Conservation (phyloP, 768 basidiomycete genomes). For the Lyophyllum atratum region DNA sequence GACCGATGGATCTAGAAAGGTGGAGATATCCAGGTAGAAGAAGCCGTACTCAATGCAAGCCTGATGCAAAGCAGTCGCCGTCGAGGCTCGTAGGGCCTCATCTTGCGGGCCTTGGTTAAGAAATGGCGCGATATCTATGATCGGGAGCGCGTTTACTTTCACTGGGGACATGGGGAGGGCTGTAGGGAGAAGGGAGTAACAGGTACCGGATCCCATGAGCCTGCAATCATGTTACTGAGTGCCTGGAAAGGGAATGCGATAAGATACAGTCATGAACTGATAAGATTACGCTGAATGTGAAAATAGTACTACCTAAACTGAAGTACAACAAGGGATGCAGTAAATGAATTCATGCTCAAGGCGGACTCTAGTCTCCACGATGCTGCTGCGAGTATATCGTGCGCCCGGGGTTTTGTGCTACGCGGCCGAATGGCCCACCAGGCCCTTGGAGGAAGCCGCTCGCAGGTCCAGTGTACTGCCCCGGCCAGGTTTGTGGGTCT, state of each 20-base stretch:
- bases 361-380: constrained; percentile 15
- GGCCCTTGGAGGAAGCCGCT: constrained; percentile 52
- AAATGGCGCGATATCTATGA: constrained; percentile 75
- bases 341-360: neutral
- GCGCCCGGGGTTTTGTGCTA: constrained; percentile 53
- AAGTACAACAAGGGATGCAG: neutral
- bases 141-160: constrained; percentile 47
- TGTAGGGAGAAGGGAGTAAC: neutral
- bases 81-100: constrained; percentile 41
- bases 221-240: neutral
- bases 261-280: constrained; percentile 18
- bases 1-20: constrained; percentile 56
- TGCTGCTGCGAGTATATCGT: constrained; percentile 60
- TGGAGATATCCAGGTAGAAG: constrained; percentile 81
- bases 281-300: constrained; percentile 19
- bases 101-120: constrained; percentile 37
- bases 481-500: constrained; percentile 28
- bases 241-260: constrained; percentile 1
- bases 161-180: constrained; percentile 10
- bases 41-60: constrained; percentile 84
- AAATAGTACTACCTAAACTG: constrained; percentile 4
- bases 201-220: neutral
- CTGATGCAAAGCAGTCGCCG: constrained; percentile 61
- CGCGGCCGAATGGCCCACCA: constrained; percentile 39
- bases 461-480: constrained; percentile 48